Evolutionary conservation across 176 grass and related monocot genomes (phyloP).

Genomic region (Zea mays): DNA sequence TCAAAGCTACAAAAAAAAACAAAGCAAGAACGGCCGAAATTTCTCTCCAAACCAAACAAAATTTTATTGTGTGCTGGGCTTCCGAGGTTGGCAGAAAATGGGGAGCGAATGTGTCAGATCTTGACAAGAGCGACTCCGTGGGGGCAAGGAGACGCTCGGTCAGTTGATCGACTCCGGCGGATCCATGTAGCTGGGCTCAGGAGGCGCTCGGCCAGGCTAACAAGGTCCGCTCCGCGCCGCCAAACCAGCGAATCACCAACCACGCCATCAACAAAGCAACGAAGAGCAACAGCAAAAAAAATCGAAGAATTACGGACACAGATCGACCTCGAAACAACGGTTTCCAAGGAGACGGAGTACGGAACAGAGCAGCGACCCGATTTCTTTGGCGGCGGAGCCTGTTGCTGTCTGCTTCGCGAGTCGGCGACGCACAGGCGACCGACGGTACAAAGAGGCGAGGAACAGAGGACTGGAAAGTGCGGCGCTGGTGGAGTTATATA

Average conservation of each 20-base stretch:
- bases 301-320: not conserved
- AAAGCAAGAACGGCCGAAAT: not conserved
- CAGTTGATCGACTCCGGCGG: slow-evolving; percentile 63
- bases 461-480: not conserved
- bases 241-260: slow-evolving; percentile 29
- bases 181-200: slow-evolving; percentile 53
- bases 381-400: too few relatives aligned
- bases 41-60: too few relatives aligned
- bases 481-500: not conserved
- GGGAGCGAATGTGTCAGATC: slow-evolving; percentile 53
- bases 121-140: slow-evolving; percentile 69
- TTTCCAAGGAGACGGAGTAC: too few relatives aligned
- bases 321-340: too few relatives aligned
- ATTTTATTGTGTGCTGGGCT: too few relatives aligned
- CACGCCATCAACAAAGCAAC: too few relatives aligned
- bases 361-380: too few relatives aligned
- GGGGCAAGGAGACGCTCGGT: slow-evolving; percentile 51
- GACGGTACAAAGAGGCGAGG: not conserved
- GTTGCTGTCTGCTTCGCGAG: too few relatives aligned
- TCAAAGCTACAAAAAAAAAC: not conserved
- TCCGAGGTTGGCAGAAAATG: not conserved
- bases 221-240: slow-evolving; percentile 40
- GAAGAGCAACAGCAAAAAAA: not conserved
- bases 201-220: slow-evolving; percentile 44
- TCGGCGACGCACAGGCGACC: too few relatives aligned